Evolutionary conservation across 163 green algal genomes (phyloP), one percentile per base, ranked within the genome.

Genomic region (Scenedesmus sp.): DNA sequence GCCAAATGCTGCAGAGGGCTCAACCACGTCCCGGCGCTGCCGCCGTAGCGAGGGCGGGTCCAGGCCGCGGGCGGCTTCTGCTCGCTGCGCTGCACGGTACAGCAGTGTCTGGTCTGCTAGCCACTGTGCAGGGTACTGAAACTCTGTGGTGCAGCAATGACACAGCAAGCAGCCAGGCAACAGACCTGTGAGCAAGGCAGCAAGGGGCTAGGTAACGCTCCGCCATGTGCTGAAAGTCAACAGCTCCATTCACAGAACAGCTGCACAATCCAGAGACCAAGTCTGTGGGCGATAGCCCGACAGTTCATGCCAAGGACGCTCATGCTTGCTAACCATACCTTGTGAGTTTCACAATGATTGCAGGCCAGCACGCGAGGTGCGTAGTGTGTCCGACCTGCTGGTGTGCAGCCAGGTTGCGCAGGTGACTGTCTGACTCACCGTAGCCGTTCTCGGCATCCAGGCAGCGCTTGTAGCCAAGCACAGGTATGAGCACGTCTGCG

Each of bases 41-140:
- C 49, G 61, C n/a, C 65, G 87, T n/a, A 95, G 86, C 1, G 93
- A 86, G 9, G 95, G 96, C 13, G 94, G 94, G 81, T 97, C 96
- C 20, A 97, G 90, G 20, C 90, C 86, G 22, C 93, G 91, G 30
- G 88, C 72, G 10, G 53, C 84, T 85, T 96, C 94, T 15, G 93
- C 91, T 0, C 93, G 42, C 85, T 93, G 72, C 18, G 88, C 91
- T 51, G 89, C 92, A 91, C 97, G 42, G 92, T 91, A 78, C 73
- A 92, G 91, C 68, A 99, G 81, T 2, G 92, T 95, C 91, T 98
- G 97, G 89, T 99, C 97, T 4, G 94, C 97, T 40, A 99, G 93
- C 97, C 97, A 98, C 22, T 49, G 3, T 15, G 85, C 80, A 0
- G 97, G 97, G 87, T 98, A 98, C 46, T 93, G 83, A 83, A 98